Evolutionary conservation across 2,329 filamentous ascomycete species (phyloP).

Genomic region (Acrocalymma vagum): DNA sequence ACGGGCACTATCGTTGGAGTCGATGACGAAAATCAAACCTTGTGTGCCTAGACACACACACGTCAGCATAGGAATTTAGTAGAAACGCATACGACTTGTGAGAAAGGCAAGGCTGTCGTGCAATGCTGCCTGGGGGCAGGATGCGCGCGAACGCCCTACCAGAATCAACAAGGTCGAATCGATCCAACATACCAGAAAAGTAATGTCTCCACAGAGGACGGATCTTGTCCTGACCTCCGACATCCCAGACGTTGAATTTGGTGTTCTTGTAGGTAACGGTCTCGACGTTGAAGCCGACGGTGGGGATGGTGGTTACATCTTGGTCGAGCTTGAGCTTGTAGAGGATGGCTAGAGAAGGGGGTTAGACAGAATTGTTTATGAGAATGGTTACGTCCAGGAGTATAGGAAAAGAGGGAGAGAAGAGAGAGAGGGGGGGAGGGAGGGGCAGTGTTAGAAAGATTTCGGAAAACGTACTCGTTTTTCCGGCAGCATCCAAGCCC

Average conservation of each 20-base stretch:
- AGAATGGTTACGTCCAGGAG: background rate
- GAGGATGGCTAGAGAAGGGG: conserved; percentile 72
- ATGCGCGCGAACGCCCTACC: too few species aligned
- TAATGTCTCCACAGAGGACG: conserved; percentile 99
- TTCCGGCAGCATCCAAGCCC: conserved; percentile 95
- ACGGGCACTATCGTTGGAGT: conserved; percentile 98
- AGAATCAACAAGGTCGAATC: conserved; percentile 28
- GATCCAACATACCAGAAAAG: conserved; percentile 76
- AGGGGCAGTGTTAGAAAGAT: background rate
- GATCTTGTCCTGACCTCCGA: conserved; percentile 99
- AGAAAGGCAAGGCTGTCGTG: too few species aligned
- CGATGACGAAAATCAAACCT: conserved; percentile 99
- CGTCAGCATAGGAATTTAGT: too few species aligned
- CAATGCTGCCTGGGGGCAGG: too few species aligned
- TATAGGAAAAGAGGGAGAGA: too few species aligned
- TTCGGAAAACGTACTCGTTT: conserved; percentile 71
- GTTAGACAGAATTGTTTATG: conserved; percentile 18
- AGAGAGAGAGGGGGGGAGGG: background rate
- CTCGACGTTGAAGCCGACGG: conserved; percentile 99
- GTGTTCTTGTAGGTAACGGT: conserved; percentile 99
- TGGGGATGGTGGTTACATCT: conserved; percentile 98
- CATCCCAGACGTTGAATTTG: conserved; percentile 99
- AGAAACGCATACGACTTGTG: too few species aligned
- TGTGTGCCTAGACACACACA: conserved; percentile 81
- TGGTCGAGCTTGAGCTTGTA: conserved; percentile 99